Evolutionary conservation across 306 rosid genomes (phyloP).

Genomic region (Spatholobus suberectus): DNA sequence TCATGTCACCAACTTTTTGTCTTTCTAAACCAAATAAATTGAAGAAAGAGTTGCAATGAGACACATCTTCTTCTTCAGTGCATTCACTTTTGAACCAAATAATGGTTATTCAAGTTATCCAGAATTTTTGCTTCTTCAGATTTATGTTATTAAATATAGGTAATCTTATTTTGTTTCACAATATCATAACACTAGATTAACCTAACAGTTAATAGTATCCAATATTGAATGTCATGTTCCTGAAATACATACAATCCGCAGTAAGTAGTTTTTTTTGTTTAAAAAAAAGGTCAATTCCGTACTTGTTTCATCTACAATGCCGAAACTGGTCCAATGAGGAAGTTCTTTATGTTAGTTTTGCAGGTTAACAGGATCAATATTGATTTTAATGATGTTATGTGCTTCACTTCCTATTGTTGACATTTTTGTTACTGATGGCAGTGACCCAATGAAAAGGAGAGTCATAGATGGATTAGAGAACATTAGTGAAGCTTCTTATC

Average conservation of each 20-base stretch:
- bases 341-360: conserved; percentile 17
- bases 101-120: conserved; percentile 15
- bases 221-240: conserved; percentile 8
- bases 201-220: conserved; percentile 21
- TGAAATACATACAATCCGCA: not conserved
- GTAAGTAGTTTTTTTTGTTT: conserved; percentile 12
- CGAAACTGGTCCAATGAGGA: conserved; percentile 1
- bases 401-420: not conserved
- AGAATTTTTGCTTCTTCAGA: not conserved
- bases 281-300: conserved; percentile 17
- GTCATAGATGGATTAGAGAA: conserved; percentile 51
- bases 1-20: conserved; percentile 19
- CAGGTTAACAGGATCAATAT: conserved; percentile 12
- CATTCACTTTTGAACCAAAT: conserved; percentile 13
- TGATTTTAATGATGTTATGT: conserved; percentile 5
- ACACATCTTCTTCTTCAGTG: not conserved
- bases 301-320: conserved; percentile 1
- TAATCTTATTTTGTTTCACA: not conserved
- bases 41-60: not conserved
- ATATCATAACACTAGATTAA: not conserved
- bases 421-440: conserved; percentile 46
- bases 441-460: conserved; percentile 65
- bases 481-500: conserved; percentile 48
- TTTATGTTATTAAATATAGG: conserved; percentile 4
- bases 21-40: conserved; percentile 21